Conservation (phyloP, 208 protist species). For the Wallacemonas sp. region DNA sequence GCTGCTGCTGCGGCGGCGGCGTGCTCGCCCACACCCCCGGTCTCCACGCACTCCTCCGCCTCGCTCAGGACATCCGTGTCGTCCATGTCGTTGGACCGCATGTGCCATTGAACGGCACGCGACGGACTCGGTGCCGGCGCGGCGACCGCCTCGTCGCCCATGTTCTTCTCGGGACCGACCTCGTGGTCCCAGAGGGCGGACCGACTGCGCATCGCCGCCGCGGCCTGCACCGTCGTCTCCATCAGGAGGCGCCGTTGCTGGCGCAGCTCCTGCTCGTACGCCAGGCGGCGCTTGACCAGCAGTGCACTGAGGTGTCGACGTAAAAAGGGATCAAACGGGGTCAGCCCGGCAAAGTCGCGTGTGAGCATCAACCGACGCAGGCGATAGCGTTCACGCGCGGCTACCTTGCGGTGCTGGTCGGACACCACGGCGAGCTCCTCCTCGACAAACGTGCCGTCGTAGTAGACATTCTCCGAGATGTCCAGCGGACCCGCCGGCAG, state of each 20-base stretch:
- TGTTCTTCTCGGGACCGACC: too few relatives aligned
- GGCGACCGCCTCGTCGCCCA: too few relatives aligned
- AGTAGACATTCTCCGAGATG: background rate
- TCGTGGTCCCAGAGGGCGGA: too few relatives aligned
- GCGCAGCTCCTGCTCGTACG: slow-evolving; percentile 30
- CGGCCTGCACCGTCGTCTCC: background rate
- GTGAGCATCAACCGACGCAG: slow-evolving; percentile 29
- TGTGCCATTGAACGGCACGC: too few relatives aligned
- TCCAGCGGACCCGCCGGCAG: background rate
- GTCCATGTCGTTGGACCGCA: too few relatives aligned
- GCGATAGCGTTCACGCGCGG: slow-evolving; percentile 24
- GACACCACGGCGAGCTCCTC: slow-evolving; percentile 13
- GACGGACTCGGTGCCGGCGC: too few relatives aligned
- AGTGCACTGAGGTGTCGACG: slow-evolving; percentile 28
- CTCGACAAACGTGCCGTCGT: slow-evolving; percentile 12
- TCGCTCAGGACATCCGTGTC: too few relatives aligned
- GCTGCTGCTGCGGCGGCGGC: background rate
- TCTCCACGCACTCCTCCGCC: too few relatives aligned
- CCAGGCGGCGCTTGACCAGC: slow-evolving; percentile 28
- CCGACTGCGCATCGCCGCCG: too few relatives aligned
- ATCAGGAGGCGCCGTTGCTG: slow-evolving; percentile 10
- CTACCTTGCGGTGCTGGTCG: background rate
- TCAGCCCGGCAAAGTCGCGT: slow-evolving; percentile 34
- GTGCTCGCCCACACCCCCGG: too few relatives aligned
- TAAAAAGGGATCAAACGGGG: slow-evolving; percentile 32